phyloP scores from a whole-genome alignment of 768 basidiomycete species.

The Coprinopsis sp. region DNA sequence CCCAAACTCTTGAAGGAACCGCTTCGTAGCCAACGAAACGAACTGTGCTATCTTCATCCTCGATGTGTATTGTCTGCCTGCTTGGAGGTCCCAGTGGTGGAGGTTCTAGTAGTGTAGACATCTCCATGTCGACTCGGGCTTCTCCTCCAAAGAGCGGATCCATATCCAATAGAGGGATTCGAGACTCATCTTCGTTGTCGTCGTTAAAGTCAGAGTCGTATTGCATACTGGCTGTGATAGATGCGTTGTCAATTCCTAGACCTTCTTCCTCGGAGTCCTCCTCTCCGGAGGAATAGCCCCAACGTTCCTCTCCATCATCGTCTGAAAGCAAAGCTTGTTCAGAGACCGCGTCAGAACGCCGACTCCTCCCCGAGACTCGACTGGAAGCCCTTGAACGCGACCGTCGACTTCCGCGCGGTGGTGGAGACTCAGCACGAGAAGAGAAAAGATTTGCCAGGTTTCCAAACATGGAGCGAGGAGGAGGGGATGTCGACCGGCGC shows the following conservation, averaged over 20 bases:
- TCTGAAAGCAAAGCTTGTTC: conserved; percentile 54
- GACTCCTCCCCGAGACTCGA: conserved; percentile 45
- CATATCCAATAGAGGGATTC: conserved; percentile 62
- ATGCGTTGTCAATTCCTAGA: conserved; percentile 35
- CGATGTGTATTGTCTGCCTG: conserved; percentile 78
- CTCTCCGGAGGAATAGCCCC: conserved; percentile 90
- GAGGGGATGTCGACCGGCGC: conserved; percentile 32
- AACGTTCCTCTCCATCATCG: conserved; percentile 67
- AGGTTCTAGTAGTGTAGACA: conserved; percentile 53
- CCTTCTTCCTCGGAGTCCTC: conserved; percentile 49
- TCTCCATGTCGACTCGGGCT: conserved; percentile 77
- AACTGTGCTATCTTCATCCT: conserved; percentile 86
- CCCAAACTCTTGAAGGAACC: conserved; percentile 50
- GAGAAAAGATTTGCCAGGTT: conserved; percentile 68
- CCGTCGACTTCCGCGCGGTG: conserved; percentile 39
- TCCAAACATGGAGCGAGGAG: conserved; percentile 47
- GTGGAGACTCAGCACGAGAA: conserved; percentile 39
- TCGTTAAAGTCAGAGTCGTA: conserved; percentile 72
- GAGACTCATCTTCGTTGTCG: conserved; percentile 40
- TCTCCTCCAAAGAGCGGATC: conserved; percentile 85
- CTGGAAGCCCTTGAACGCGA: conserved; percentile 58
- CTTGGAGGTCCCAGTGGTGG: conserved; percentile 81
- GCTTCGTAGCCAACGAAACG: conserved; percentile 85
- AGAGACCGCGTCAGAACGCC: conserved; percentile 53
- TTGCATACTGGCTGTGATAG: conserved; percentile 55